These are phyloP conservation scores for Protostelium mycophagum DNA, from an alignment of 78 protist genomes.

Conservation along the genomic window DNA sequence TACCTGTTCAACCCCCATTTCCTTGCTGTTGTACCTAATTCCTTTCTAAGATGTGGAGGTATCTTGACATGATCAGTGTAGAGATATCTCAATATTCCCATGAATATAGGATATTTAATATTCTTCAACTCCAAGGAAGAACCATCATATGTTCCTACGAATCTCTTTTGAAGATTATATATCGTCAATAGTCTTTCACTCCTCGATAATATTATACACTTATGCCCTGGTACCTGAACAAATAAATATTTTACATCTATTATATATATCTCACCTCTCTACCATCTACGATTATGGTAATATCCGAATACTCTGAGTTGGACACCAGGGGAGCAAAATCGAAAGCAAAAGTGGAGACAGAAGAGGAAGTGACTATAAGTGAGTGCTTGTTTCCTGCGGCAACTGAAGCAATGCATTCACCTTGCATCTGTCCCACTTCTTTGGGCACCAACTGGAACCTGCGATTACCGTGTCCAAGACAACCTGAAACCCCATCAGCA, in stretches of 20 bases:
- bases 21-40: slow-evolving; percentile 21
- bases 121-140: not conserved
- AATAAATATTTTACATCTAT: slow-evolving; percentile 1
- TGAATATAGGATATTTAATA: slow-evolving; percentile 22
- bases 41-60: slow-evolving; percentile 53
- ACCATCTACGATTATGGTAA: slow-evolving; percentile 22
- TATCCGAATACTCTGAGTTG: slow-evolving; percentile 14
- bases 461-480: slow-evolving; percentile 43
- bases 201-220: not conserved
- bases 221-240: not conserved
- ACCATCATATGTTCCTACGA: not conserved
- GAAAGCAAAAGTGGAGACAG: slow-evolving; percentile 51
- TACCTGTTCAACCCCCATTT: slow-evolving; percentile 18
- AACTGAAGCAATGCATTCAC: slow-evolving; percentile 20
- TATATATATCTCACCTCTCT: slow-evolving; percentile 13
- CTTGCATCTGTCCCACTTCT: slow-evolving; percentile 25
- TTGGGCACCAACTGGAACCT: slow-evolving; percentile 49
- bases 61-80: slow-evolving; percentile 55
- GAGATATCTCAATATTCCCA: slow-evolving; percentile 24
- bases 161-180: not conserved
- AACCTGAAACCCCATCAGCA: not conserved
- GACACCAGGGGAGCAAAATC: slow-evolving; percentile 32
- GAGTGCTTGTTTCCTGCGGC: slow-evolving; percentile 61
- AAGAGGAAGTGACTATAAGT: slow-evolving; percentile 10
- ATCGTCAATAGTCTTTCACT: not conserved